Evolutionary conservation across 2,329 filamentous ascomycete genomes (phyloP).

Genomic region (Alternaria conjuncta): DNA sequence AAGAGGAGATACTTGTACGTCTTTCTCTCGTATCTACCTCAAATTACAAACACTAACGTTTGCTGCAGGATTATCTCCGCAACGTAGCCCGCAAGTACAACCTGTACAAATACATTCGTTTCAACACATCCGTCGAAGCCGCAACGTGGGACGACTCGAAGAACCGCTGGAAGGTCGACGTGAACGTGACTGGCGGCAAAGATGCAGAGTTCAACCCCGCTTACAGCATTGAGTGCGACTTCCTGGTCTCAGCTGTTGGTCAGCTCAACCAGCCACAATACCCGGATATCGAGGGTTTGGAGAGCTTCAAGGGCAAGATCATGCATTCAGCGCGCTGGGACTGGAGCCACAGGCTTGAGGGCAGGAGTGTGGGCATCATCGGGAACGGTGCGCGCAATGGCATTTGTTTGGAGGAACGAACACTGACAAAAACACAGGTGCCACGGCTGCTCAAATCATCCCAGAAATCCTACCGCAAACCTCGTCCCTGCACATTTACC

Average conservation of each 20-base stretch:
- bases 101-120: slow-evolving; percentile 64
- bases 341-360: slow-evolving; percentile 62
- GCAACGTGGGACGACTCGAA: slow-evolving; percentile 61
- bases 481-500: slow-evolving; percentile 60
- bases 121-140: slow-evolving; percentile 61
- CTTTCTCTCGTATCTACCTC: neutral
- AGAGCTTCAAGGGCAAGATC: slow-evolving; percentile 59
- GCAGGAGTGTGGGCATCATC: slow-evolving; percentile 64
- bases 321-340: slow-evolving; percentile 68
- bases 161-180: slow-evolving; percentile 60
- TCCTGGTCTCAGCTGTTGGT: slow-evolving; percentile 64
- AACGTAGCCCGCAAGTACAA: slow-evolving; percentile 60
- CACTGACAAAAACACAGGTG: slow-evolving; percentile 45
- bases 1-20: slow-evolving; percentile 63
- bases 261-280: slow-evolving; percentile 63
- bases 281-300: slow-evolving; percentile 57
- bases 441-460: slow-evolving; percentile 65
- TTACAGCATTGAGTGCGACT: slow-evolving; percentile 63
- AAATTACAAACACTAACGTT: neutral
- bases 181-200: slow-evolving; percentile 59
- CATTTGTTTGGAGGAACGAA: neutral
- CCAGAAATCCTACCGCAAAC: slow-evolving; percentile 62
- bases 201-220: slow-evolving; percentile 60
- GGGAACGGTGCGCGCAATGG: slow-evolving; percentile 58
- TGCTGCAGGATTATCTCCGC: slow-evolving; percentile 57